Evolutionary conservation across 2,329 filamentous ascomycete species (phyloP).

Genomic region (Tympanopsis confertula): DNA sequence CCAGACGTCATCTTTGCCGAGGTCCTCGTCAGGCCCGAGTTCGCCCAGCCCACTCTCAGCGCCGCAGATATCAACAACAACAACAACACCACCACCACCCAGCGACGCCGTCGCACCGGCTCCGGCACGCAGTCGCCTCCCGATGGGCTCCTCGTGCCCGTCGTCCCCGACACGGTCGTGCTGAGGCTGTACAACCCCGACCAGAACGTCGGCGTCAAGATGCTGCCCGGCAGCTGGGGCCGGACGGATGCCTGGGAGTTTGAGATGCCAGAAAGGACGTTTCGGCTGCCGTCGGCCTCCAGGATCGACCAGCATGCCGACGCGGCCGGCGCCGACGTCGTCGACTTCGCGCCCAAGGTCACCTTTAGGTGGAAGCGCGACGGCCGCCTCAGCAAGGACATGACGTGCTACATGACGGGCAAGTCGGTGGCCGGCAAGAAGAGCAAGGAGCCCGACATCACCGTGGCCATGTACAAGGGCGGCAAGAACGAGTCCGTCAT

Average conservation of each 20-base stretch:
- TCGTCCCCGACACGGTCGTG: background rate
- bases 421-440: conserved; percentile 63
- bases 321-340: background rate
- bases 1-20: too few relatives aligned
- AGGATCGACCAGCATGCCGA: background rate
- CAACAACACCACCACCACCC: too few relatives aligned
- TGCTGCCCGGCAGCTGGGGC: background rate
- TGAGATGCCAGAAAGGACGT: background rate
- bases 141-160: too few relatives aligned
- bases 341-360: conserved; percentile 57
- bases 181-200: background rate
- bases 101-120: too few relatives aligned
- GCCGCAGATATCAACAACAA: too few relatives aligned
- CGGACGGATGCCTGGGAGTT: background rate
- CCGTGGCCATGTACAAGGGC: conserved; percentile 73
- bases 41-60: too few relatives aligned
- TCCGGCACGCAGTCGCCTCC: too few relatives aligned
- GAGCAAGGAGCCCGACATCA: conserved; percentile 88
- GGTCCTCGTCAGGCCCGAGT: too few relatives aligned
- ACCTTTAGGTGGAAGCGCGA: conserved; percentile 85
- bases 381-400: conserved; percentile 72
- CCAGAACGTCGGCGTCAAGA: background rate
- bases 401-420: conserved; percentile 79
- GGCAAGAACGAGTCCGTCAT: conserved; percentile 60
- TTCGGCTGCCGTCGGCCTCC: background rate